Conservation (phyloP, 2,329 filamentous ascomycete genomes). For the Geosmithia putterillii region DNA sequence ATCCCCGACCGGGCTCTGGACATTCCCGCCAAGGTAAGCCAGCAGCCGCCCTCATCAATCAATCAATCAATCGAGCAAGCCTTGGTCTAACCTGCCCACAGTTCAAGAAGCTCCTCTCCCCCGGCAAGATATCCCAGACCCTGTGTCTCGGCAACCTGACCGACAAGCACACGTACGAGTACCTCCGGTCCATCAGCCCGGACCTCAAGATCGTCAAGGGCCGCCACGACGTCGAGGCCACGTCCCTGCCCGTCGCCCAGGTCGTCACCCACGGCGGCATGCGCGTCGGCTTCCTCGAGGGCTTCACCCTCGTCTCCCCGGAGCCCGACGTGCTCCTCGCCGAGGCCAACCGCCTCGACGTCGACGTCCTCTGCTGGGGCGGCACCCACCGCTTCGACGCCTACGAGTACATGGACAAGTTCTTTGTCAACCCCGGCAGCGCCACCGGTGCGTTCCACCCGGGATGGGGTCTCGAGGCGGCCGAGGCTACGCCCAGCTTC, state of each 20-base stretch:
- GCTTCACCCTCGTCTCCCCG: slow-evolving; percentile 54
- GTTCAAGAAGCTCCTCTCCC: slow-evolving; percentile 78
- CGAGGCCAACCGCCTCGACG: slow-evolving; percentile 55
- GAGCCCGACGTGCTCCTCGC: slow-evolving; percentile 56
- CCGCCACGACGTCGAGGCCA: slow-evolving; percentile 54
- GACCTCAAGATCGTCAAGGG: slow-evolving; percentile 60
- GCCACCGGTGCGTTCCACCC: slow-evolving; percentile 52
- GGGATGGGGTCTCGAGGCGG: slow-evolving; percentile 43
- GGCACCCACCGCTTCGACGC: slow-evolving; percentile 58
- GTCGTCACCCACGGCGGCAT: slow-evolving; percentile 54
- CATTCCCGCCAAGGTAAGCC: slow-evolving; percentile 76
- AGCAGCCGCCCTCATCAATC: background rate
- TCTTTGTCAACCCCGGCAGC: slow-evolving; percentile 58
- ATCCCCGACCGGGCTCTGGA: slow-evolving; percentile 87
- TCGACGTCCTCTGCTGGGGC: slow-evolving; percentile 58
- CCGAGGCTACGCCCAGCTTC: slow-evolving; percentile 79
- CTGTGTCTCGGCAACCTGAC: slow-evolving; percentile 72
- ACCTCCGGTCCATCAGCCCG: slow-evolving; percentile 62
- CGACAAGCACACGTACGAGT: slow-evolving; percentile 69
- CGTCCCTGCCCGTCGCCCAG: slow-evolving; percentile 51
- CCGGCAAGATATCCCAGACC: slow-evolving; percentile 73
- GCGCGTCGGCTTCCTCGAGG: slow-evolving; percentile 55
- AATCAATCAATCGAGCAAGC: background rate
- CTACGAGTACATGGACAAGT: slow-evolving; percentile 64
- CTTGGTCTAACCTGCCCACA: slow-evolving; percentile 17